phyloP scores from a whole-genome alignment of 148 eudicot genomes.

The Amaranthus cruentus region DNA sequence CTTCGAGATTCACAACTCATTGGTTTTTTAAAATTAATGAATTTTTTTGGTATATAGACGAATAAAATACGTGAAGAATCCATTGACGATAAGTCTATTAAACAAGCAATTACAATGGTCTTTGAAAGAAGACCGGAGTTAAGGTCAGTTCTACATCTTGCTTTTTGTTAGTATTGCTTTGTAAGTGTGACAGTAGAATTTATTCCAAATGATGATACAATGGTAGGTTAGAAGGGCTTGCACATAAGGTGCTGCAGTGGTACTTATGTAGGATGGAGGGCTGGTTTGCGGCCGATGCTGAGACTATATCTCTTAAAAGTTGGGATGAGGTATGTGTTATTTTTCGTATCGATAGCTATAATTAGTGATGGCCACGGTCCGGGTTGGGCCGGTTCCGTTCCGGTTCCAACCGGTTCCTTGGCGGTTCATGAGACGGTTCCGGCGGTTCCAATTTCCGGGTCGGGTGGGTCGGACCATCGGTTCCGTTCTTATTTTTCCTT shows the following conservation, averaged over 20 bases:
- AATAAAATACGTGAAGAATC: conserved; percentile 61
- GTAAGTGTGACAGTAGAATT: not conserved
- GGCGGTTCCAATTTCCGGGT: too few species aligned
- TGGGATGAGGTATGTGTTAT: conserved; percentile 75
- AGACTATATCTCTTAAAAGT: conserved; percentile 77
- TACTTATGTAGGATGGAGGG: conserved; percentile 99
- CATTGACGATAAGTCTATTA: conserved; percentile 72
- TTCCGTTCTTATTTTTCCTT: too few species aligned
- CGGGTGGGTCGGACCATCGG: too few species aligned
- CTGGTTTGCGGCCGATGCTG: conserved; percentile 99
- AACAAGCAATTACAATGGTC: conserved; percentile 65
- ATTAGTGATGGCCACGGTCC: too few species aligned
- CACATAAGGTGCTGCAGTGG: conserved; percentile 97
- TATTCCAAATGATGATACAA: conserved; percentile 5
- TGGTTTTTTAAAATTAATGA: too few species aligned
- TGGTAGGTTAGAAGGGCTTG: conserved; percentile 85
- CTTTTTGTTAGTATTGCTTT: not conserved
- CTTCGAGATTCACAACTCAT: conserved; percentile 4
- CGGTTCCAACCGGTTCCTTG: too few species aligned
- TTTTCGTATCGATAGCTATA: too few species aligned
- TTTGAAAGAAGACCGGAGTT: conserved; percentile 82
- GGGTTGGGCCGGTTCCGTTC: too few species aligned
- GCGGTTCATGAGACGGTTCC: too few species aligned
- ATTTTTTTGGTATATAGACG: conserved; percentile 43
- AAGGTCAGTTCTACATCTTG: conserved; percentile 36